Conservation (phyloP, 2,329 filamentous ascomycete species). For the Fusarium scirpi region DNA sequence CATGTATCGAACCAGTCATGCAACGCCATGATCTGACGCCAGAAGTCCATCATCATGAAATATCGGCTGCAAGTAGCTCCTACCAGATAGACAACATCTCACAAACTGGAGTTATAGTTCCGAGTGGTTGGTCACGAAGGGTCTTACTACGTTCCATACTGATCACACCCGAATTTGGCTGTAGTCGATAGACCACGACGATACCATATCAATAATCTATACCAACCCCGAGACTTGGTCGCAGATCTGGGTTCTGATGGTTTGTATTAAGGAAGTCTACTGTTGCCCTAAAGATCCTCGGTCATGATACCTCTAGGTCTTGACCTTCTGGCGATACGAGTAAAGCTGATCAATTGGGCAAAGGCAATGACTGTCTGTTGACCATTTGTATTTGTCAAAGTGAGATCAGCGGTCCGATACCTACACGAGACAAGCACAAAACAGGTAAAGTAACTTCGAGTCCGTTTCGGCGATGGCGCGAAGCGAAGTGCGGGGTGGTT, state of each 20-base stretch:
- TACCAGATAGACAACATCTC: constrained; percentile 55
- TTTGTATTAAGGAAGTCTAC: background rate
- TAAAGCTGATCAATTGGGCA: background rate
- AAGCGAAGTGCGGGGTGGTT: constrained; percentile 8
- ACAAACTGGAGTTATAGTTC: constrained; percentile 43
- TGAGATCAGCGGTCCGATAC: constrained; percentile 3
- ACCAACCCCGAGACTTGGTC: background rate
- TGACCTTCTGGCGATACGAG: constrained; percentile 56
- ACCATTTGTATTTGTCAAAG: background rate
- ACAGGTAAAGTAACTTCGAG: background rate
- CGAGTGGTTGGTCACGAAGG: constrained; percentile 51
- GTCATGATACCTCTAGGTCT: constrained; percentile 37
- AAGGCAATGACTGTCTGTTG: constrained; percentile 57
- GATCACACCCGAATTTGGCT: constrained; percentile 56
- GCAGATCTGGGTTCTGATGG: background rate
- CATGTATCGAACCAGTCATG: background rate
- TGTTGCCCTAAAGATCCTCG: background rate
- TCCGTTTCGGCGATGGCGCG: background rate
- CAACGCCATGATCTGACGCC: background rate
- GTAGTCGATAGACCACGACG: no score
- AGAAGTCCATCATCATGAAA: constrained; percentile 59
- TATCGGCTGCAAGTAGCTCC: constrained; percentile 62
- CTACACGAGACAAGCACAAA: background rate
- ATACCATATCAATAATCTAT: no score
- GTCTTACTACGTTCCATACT: constrained; percentile 65